Evolutionary conservation across 495 filamentous ascomycete genomes (phyloP).

Genomic region (Hyaloscypha finlandica): DNA sequence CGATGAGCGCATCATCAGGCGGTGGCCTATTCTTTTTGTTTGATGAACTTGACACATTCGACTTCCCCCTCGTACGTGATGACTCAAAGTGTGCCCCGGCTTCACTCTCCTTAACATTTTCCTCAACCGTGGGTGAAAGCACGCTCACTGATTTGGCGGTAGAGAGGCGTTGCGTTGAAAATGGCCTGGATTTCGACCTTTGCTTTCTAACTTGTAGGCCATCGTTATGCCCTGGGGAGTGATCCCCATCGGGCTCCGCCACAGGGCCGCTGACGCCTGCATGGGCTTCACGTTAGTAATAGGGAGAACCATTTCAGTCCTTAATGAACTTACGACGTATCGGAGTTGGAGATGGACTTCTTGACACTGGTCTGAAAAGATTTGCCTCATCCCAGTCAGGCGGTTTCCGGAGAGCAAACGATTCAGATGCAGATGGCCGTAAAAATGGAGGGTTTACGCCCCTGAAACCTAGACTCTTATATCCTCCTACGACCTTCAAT

Average conservation of each 20-base stretch:
- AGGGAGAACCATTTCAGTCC: background rate
- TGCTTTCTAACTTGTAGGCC: conserved; percentile 29
- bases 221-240: background rate
- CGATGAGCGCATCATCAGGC: too few relatives aligned
- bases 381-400: conserved; percentile 33
- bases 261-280: background rate
- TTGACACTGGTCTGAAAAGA: conserved; percentile 7
- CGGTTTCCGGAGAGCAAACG: conserved; percentile 33
- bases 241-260: background rate
- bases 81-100: background rate
- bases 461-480: conserved; percentile 13
- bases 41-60: background rate
- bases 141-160: conserved; percentile 26
- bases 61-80: background rate
- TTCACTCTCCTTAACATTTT: conserved; percentile 27
- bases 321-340: conserved; percentile 20
- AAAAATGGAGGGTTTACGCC: conserved; percentile 15
- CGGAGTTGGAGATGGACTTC: conserved; percentile 31
- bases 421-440: conserved; percentile 37
- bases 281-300: background rate
- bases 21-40: background rate
- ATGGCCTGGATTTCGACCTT: conserved; percentile 31
- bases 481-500: conserved; percentile 14
- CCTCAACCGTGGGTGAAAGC: conserved; percentile 40
- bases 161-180: conserved; percentile 26